phyloP scores from a whole-genome alignment of 2,329 filamentous ascomycete species.

The Aspergillus brunneoviolaceus region DNA sequence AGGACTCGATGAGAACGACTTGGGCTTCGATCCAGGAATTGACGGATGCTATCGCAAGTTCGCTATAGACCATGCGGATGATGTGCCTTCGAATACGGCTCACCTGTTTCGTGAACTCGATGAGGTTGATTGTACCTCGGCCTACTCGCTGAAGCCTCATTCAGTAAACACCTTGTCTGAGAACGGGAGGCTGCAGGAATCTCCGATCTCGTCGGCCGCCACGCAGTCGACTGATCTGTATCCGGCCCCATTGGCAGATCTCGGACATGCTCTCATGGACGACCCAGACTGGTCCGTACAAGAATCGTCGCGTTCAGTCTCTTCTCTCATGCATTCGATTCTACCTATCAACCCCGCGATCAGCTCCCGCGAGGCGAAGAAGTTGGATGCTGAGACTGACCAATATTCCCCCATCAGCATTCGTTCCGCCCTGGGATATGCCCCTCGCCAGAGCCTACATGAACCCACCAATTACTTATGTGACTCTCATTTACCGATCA shows the following conservation, averaged over 20 bases:
- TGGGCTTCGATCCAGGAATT: conserved; percentile 19
- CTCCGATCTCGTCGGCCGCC: conserved; percentile 15
- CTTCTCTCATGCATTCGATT: conserved; percentile 30
- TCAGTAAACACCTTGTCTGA: conserved; percentile 11
- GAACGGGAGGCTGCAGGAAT: conserved; percentile 14
- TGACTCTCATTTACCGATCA: conserved; percentile 31
- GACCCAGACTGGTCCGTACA: conserved; percentile 15
- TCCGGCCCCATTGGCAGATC: conserved; percentile 9
- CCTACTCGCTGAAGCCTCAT: conserved; percentile 14
- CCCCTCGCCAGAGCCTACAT: conserved; percentile 7
- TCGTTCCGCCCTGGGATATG: conserved; percentile 13
- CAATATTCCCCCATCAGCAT: conserved; percentile 13
- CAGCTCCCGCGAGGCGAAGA: conserved; percentile 9
- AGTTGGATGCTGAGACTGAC: conserved; percentile 5
- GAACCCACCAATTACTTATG: conserved; percentile 18
- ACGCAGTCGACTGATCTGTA: conserved; percentile 18
- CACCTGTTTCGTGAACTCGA: conserved; percentile 22
- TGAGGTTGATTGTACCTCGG: conserved; percentile 25
- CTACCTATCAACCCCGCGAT: conserved; percentile 36
- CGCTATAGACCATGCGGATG: conserved; percentile 4
- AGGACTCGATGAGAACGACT: conserved; percentile 15
- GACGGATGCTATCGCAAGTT: conserved; percentile 15
- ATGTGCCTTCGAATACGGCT: conserved; percentile 9
- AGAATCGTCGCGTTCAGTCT: conserved; percentile 14
- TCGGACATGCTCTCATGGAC: conserved; percentile 17